Conservation (phyloP, 106 monocot species). For the Allium sativum region DNA sequence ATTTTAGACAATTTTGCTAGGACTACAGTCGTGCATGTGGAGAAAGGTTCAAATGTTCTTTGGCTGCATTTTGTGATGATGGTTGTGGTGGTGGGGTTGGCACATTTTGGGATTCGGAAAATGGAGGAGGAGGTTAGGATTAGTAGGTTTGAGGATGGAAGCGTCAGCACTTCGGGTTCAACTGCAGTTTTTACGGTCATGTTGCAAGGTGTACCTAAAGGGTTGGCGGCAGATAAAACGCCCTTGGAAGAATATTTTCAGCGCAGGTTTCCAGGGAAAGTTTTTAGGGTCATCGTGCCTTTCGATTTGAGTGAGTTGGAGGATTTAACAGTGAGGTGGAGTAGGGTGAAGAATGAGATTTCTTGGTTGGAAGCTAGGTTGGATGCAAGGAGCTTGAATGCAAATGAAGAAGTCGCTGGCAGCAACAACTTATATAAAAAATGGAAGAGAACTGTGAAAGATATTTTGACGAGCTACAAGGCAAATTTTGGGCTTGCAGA, state of each 20-base stretch:
- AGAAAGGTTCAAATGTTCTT: constrained; percentile 50
- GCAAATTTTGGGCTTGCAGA: constrained; percentile 57
- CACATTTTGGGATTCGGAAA: constrained; percentile 64
- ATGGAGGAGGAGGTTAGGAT: constrained; percentile 68
- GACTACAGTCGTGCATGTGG: constrained; percentile 75
- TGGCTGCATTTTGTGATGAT: constrained; percentile 75
- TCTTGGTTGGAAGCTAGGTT: constrained; percentile 57
- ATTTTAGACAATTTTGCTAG: constrained; percentile 58
- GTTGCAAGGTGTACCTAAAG: constrained; percentile 83
- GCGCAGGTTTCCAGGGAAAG: constrained; percentile 82
- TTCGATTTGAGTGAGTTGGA: constrained; percentile 75
- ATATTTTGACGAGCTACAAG: constrained; percentile 15
- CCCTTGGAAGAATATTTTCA: constrained; percentile 82
- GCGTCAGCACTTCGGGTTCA: constrained; percentile 30
- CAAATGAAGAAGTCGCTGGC: constrained; percentile 1
- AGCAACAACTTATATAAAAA: not conserved
- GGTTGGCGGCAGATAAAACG: constrained; percentile 49
- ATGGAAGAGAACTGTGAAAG: constrained; percentile 22
- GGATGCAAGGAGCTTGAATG: constrained; percentile 12
- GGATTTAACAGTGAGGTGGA: constrained; percentile 37
- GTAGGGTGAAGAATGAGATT: constrained; percentile 47
- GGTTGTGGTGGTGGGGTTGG: constrained; percentile 47
- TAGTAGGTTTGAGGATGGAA: constrained; percentile 62
- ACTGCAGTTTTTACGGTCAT: constrained; percentile 79
- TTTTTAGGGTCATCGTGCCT: constrained; percentile 66